Base-by-base conservation (phyloP, 2,329 filamentous ascomycete species). In the Proliferodiscus dingleyae region DNA sequence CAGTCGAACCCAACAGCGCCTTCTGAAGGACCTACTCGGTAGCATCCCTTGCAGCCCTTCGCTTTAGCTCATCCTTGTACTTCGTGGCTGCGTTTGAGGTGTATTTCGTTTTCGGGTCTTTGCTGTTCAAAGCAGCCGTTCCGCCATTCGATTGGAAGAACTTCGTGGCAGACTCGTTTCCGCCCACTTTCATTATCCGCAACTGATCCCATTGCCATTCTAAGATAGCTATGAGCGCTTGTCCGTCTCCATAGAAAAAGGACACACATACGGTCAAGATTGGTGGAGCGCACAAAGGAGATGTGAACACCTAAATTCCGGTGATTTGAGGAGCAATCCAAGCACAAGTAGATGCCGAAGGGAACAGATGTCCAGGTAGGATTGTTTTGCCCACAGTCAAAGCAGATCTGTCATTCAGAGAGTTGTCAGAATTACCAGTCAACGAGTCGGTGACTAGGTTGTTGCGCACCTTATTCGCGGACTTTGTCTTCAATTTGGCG, bases 151-250 rank as follows among this genome's bases (percentile, higher is more conserved):
- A 85, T 70, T 96, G 90, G 74, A 97, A 98, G 74, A 89, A 98
- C 71, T 95, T 96, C 62, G 90, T 96, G 39, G 93, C 93, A 47
- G 89, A 95, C 70, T 97, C 91, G 64, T 98, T 98, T 47, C 93
- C 93, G 55, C 93, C 93, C 13, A 97, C 89, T 72, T 98, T 98
- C 91, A 98, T 97, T 47, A 91, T 70, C 42, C 93, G 87, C 50
- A 98, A 78, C 68, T 98, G 93, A 58, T 96, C 89, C 93, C 93
- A 98, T 86, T 96, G 89, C 93, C 93, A 98, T 73, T 88, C 84
- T 87, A 60, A 29, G 29, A 34, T 19, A 38, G 53, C 47, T 53
- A 54, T 66, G 52, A 66, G 50, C 19, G 9, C 21, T 22, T 28
- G 7, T 7, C 21, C 13, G 11, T 37, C 3, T 5, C 22, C 19